Evolutionary conservation across 352 stramenopile species (phyloP), one percentile per base, ranked within the genome.

Genomic region (Phytopythium helicoides): DNA sequence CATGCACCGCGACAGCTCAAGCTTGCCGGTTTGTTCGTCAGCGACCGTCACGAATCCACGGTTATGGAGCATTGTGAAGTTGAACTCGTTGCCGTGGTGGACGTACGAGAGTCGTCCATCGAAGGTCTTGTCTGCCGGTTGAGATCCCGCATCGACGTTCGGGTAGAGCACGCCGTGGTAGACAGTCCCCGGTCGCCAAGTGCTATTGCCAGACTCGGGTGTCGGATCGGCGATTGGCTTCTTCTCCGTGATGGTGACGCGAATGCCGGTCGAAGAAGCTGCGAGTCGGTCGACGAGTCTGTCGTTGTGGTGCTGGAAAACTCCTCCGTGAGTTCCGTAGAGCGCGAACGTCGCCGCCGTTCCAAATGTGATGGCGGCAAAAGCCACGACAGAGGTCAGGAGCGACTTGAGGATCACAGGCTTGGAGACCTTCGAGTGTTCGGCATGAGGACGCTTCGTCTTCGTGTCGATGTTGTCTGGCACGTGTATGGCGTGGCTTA

Each of bases 11-110:
- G 23, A 36, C 6, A 23, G 18, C 21, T 53, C 34, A 31, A 64
- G 10, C 34, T 23, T 39, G 21, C 56, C 26, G 0, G 56, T 42
- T 1, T 18, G 18, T 7, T 34, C 40, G 25, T 58, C 47, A 10
- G 23, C 36, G 5, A 58, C 33, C 12, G 56, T 58, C 50, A 52
- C 26, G 46, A 45, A 64, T 10, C 56, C 56, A 2, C 50, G 39
- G 21, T 38, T 35, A 16, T 64, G 33, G 11, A 64, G 40, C 18
- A 64, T 36, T 21, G 56, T 64, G 49, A 64, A 64, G 44, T 64
- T 64, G 47, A 49, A 64, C 47, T 58, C 39, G 18, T 18, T 31
- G 39, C 49, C 26, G 0, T 41, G 22, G 28, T 52, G 16, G 9
- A 45, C 16, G 56, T 64, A 64, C 47, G 47, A 52, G 36, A 62